Conservation (phyloP, 768 basidiomycete species). For the Suillus spraguei region DNA sequence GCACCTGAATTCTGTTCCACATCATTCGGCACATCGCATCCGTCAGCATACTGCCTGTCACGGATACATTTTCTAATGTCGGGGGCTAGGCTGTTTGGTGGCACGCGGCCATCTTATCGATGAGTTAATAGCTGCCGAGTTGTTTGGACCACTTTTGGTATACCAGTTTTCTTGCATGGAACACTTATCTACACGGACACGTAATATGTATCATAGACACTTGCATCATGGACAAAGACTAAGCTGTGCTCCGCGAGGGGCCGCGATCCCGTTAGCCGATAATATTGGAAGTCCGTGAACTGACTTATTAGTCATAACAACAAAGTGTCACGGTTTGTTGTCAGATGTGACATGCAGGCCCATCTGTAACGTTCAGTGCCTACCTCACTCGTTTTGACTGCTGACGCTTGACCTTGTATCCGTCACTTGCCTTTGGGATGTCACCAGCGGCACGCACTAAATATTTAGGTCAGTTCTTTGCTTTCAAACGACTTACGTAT, state of each 20-base stretch:
- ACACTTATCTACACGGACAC: constrained; percentile 12
- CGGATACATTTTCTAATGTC: background rate
- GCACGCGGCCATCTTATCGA: background rate
- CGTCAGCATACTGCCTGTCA: background rate
- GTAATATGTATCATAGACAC: constrained; percentile 9
- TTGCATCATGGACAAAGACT: too few relatives aligned
- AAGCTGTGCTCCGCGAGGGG: background rate
- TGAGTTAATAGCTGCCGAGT: background rate
- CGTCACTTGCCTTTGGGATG: too few relatives aligned
- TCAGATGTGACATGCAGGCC: too few relatives aligned
- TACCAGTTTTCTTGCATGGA: constrained; percentile 20
- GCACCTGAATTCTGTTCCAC: constrained; percentile 16
- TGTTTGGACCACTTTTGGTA: background rate
- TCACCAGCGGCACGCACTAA: too few relatives aligned
- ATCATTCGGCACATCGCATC: background rate
- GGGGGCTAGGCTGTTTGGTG: background rate
- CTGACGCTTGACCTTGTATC: too few relatives aligned
- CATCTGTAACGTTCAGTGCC: too few relatives aligned
- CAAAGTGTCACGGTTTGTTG: too few relatives aligned
- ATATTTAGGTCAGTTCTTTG: too few relatives aligned
- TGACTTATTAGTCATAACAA: too few relatives aligned
- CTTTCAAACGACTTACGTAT: too few relatives aligned
- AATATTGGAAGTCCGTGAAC: background rate
- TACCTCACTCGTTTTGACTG: too few relatives aligned
- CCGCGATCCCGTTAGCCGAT: background rate